Percentiles rank a stretch among this genome's conserved stretches.
These are phyloP conservation scores for Leccinum pellstonianum DNA, from an alignment of 768 basidiomycete species.

Conservation along the genomic window DNA sequence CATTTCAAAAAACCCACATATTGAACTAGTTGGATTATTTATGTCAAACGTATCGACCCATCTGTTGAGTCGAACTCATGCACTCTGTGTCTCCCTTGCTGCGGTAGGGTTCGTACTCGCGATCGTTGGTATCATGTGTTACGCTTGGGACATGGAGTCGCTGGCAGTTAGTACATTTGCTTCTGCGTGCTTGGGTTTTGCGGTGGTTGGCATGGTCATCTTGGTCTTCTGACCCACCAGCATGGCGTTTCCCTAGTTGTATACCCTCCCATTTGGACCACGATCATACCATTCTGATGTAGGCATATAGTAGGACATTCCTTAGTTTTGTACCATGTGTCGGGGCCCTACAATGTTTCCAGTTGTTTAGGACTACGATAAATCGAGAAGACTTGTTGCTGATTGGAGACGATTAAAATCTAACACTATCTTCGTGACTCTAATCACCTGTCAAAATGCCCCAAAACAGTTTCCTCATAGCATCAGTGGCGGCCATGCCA, in stretches of 20 bases:
- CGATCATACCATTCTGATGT: background rate
- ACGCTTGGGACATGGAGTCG: conserved; percentile 50
- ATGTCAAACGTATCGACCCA: conserved; percentile 38
- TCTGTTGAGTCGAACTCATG: conserved; percentile 49
- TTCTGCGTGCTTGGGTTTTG: conserved; percentile 38
- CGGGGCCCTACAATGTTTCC: background rate
- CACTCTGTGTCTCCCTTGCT: conserved; percentile 47
- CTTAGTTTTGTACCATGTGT: background rate
- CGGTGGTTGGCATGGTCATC: conserved; percentile 25
- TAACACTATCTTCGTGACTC: background rate
- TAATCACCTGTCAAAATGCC: conserved; percentile 1
- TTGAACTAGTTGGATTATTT: conserved; percentile 53
- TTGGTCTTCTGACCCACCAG: conserved; percentile 12
- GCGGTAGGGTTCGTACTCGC: conserved; percentile 50
- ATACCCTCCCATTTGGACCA: background rate
- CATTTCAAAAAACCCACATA: conserved; percentile 46
- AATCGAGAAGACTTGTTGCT: background rate
- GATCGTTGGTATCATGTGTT: conserved; percentile 49
- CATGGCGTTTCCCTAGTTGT: background rate
- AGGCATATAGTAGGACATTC: background rate
- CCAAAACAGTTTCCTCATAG: background rate
- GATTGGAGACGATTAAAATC: background rate
- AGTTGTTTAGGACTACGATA: background rate
- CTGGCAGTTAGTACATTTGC: conserved; percentile 45
- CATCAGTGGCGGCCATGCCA: conserved; percentile 4